Percentiles rank a stretch among this genome's conserved stretches.
These are phyloP conservation scores for Alternaria brassicicola DNA, from an alignment of 2,329 filamentous ascomycete species.

Conservation along the genomic window DNA sequence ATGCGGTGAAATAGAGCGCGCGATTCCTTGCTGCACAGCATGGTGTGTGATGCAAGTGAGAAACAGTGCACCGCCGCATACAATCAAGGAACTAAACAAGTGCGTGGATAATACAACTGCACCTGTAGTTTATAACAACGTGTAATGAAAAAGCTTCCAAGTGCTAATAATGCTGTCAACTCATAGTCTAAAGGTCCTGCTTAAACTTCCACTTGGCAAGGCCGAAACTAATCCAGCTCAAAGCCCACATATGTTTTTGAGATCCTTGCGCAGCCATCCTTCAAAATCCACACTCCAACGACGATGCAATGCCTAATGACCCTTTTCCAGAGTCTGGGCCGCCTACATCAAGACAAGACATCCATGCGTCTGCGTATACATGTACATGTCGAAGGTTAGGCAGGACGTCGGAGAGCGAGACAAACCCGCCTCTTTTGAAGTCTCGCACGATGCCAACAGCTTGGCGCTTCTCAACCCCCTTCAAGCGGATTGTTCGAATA, in stretches of 20 bases:
- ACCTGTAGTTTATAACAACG: too few relatives aligned
- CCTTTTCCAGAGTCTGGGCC: not conserved
- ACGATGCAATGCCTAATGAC: not conserved
- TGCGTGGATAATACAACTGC: too few relatives aligned
- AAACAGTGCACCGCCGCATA: not conserved
- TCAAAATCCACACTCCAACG: not conserved
- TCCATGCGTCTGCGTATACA: not conserved
- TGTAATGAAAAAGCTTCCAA: too few relatives aligned
- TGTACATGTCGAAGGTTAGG: not conserved
- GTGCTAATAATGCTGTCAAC: too few relatives aligned
- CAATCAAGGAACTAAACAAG: too few relatives aligned
- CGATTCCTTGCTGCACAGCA: not conserved
- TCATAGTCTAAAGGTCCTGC: too few relatives aligned
- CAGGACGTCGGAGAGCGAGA: not conserved
- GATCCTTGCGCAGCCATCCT: not conserved
- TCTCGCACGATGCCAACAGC: not conserved
- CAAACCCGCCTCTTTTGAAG: not conserved
- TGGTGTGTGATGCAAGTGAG: too few relatives aligned
- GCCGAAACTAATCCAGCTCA: not conserved
- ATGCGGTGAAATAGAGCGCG: conserved; percentile 11
- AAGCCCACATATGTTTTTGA: not conserved
- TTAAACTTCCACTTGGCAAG: not conserved
- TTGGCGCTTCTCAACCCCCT: not conserved
- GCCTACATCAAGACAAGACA: not conserved
- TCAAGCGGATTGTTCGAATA: not conserved